phyloP scores from a whole-genome alignment of 73 alveolate genomes.

The Tetrahymena borealis region DNA sequence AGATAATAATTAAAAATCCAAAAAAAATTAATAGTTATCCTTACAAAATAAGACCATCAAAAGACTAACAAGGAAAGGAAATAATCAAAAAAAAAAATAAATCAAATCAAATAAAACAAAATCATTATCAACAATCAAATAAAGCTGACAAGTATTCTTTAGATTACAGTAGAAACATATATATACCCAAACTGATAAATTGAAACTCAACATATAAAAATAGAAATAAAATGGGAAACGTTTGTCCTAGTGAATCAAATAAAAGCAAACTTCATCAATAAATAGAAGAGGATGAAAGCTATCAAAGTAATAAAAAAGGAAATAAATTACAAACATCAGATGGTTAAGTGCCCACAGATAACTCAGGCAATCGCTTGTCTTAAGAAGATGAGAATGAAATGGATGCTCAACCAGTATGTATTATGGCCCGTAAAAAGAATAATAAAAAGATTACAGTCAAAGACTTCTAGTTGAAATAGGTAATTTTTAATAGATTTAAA shows the following conservation, averaged over 20 bases:
- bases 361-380: not conserved
- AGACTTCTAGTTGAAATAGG: not conserved
- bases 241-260: not conserved
- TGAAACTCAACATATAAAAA: too few species aligned
- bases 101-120: too few species aligned
- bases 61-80: not conserved
- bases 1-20: not conserved
- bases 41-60: not conserved
- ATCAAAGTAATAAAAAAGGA: not conserved
- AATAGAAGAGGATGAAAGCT: not conserved
- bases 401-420: not conserved
- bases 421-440: not conserved
- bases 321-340: not conserved
- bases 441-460: not conserved
- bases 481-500: not conserved
- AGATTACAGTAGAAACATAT: too few species aligned
- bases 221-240: not conserved
- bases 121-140: too few species aligned
- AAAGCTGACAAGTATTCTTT: too few species aligned
- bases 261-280: not conserved
- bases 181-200: too few species aligned
- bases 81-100: not conserved
- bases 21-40: not conserved
- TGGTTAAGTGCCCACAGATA: not conserved
- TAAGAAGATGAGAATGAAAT: not conserved